These are phyloP conservation scores for Termitomyces sp. DNA, from an alignment of 768 basidiomycete genomes.

Conservation along the genomic window DNA sequence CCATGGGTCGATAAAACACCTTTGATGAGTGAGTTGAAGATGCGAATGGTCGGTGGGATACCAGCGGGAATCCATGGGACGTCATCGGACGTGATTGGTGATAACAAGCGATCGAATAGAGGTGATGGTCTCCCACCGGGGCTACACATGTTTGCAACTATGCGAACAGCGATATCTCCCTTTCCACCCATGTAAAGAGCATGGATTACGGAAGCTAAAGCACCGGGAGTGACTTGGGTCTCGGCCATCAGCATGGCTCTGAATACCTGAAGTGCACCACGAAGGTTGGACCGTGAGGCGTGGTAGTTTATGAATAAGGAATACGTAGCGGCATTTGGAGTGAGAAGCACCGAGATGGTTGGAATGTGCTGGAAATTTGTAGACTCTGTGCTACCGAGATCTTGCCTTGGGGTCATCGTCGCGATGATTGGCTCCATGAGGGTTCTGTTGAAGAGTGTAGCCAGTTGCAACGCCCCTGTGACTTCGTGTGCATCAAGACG, in stretches of 20 bases:
- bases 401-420: constrained; percentile 12
- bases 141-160: constrained; percentile 49
- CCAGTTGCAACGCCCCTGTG: constrained; percentile 40
- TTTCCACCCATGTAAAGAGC: constrained; percentile 50
- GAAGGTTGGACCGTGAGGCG: constrained; percentile 41
- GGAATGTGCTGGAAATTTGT: constrained; percentile 10
- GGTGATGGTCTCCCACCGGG: constrained; percentile 25
- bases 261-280: constrained; percentile 45
- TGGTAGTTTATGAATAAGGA: constrained; percentile 60
- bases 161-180: constrained; percentile 47
- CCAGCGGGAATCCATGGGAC: constrained; percentile 30
- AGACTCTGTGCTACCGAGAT: neutral
- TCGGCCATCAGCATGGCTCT: constrained; percentile 43
- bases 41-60: constrained; percentile 38
- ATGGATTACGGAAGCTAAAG: constrained; percentile 54
- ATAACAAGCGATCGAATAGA: constrained; percentile 26
- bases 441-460: constrained; percentile 45
- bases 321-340: constrained; percentile 60
- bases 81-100: constrained; percentile 14
- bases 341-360: constrained; percentile 19
- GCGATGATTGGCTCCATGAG: constrained; percentile 24
- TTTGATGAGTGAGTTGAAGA: constrained; percentile 64
- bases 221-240: constrained; percentile 43
- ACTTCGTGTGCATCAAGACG: constrained; percentile 57
- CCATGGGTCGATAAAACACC: constrained; percentile 50